phyloP scores from a whole-genome alignment of 768 basidiomycete species.

The Sistotremastrum suecicum region DNA sequence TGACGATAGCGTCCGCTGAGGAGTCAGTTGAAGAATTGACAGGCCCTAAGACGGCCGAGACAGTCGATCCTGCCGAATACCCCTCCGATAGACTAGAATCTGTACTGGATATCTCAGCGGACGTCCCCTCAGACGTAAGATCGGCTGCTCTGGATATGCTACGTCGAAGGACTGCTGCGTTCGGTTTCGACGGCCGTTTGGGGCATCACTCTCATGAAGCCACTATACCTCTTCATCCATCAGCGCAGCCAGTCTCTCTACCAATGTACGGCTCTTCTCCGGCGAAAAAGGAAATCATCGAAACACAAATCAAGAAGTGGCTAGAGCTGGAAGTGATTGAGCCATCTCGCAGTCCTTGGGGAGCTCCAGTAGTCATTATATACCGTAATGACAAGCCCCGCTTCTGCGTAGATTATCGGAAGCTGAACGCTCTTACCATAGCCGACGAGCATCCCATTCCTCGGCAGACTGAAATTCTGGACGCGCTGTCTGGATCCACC shows the following conservation, averaged over 20 bases:
- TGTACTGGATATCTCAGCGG: slow-evolving; percentile 9
- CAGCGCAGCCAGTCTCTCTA: not conserved
- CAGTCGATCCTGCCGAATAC: slow-evolving; percentile 8
- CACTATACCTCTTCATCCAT: slow-evolving; percentile 12
- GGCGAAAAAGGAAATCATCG: slow-evolving; percentile 2
- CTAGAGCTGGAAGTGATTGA: slow-evolving; percentile 24
- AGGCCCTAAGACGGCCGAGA: slow-evolving; percentile 13
- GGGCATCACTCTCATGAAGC: slow-evolving; percentile 15
- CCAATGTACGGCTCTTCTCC: slow-evolving; percentile 5
- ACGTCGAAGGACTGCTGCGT: slow-evolving; percentile 10
- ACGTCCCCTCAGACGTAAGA: slow-evolving; percentile 7
- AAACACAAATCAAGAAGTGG: slow-evolving; percentile 14
- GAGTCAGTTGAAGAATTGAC: too few species aligned
- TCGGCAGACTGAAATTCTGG: slow-evolving; percentile 14
- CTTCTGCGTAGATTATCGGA: slow-evolving; percentile 21
- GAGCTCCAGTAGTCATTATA: slow-evolving; percentile 17
- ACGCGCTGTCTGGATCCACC: slow-evolving; percentile 18
- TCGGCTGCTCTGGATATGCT: slow-evolving; percentile 8
- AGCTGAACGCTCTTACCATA: slow-evolving; percentile 14
- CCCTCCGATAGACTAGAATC: not conserved
- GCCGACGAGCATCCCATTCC: slow-evolving; percentile 18
- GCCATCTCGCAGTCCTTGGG: slow-evolving; percentile 25
- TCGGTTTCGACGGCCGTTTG: slow-evolving; percentile 19
- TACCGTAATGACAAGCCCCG: slow-evolving; percentile 24
- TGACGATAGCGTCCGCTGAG: too few species aligned